Evolutionary conservation across 257 asterid genomes (phyloP).

Genomic region (Capsicum chinense): DNA sequence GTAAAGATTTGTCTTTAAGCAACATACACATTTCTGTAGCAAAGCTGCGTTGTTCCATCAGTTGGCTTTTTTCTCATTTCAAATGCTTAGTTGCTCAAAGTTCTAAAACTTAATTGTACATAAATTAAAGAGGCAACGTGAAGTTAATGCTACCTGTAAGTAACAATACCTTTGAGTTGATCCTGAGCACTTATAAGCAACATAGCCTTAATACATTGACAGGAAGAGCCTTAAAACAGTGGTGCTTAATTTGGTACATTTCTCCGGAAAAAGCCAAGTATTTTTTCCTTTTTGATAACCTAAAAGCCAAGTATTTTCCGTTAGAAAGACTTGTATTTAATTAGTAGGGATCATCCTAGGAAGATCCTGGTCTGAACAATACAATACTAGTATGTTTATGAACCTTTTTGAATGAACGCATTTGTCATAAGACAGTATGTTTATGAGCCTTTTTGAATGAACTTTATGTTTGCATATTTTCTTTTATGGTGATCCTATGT

Average conservation of each 20-base stretch:
- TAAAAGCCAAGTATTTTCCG: neutral
- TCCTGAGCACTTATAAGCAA: neutral
- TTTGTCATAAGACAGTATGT: neutral
- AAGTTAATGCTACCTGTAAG: neutral
- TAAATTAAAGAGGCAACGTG: neutral
- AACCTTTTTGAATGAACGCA: neutral
- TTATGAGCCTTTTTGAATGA: conserved; percentile 4
- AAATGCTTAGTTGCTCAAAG: conserved; percentile 8
- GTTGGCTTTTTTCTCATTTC: neutral
- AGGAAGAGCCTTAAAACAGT: neutral
- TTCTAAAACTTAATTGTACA: no score
- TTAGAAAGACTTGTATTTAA: conserved; percentile 1
- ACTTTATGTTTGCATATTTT: neutral
- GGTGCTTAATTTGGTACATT: neutral
- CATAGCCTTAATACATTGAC: neutral
- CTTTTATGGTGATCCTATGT: neutral
- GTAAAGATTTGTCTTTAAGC: conserved; percentile 41
- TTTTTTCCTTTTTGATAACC: neutral
- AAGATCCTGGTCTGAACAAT: conserved; percentile 2
- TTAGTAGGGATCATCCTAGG: neutral
- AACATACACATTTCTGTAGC: neutral
- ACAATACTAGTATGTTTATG: neutral
- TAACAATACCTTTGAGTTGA: neutral
- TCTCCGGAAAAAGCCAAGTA: neutral
- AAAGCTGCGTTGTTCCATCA: neutral